phyloP scores from a whole-genome alignment of 2,329 filamentous ascomycete genomes.

The Botrytis cinerea region DNA sequence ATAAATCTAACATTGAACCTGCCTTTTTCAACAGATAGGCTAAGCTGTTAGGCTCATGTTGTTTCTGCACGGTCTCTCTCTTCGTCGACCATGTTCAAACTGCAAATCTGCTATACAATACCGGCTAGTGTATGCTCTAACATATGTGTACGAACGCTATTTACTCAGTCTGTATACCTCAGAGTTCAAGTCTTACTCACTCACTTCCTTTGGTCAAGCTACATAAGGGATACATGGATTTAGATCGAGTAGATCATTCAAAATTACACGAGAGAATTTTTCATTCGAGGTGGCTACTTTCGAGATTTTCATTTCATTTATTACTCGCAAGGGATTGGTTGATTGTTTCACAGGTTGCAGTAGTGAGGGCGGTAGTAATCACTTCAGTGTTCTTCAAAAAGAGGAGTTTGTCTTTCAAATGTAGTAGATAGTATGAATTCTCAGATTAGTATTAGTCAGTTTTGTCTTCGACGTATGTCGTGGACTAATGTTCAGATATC shows the following conservation, averaged over 20 bases:
- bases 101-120: neutral
- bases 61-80: neutral
- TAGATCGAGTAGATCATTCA: neutral
- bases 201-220: neutral
- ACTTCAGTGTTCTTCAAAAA: neutral
- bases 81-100: neutral
- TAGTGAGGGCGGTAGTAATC: neutral
- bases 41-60: neutral
- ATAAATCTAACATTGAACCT: neutral
- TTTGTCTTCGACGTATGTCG: neutral
- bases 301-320: neutral
- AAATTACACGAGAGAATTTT: neutral
- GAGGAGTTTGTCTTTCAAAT: neutral
- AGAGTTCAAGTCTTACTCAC: neutral
- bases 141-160: neutral
- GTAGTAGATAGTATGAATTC: neutral
- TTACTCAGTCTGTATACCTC: neutral
- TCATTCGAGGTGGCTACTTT: neutral
- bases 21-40: conserved; percentile 4
- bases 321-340: neutral
- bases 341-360: neutral
- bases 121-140: neutral
- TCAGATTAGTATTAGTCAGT: neutral
- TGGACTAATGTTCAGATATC: neutral
- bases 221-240: neutral